phyloP scores from a whole-genome alignment of 495 filamentous ascomycete genomes.

The Cudoniella acicularis region DNA sequence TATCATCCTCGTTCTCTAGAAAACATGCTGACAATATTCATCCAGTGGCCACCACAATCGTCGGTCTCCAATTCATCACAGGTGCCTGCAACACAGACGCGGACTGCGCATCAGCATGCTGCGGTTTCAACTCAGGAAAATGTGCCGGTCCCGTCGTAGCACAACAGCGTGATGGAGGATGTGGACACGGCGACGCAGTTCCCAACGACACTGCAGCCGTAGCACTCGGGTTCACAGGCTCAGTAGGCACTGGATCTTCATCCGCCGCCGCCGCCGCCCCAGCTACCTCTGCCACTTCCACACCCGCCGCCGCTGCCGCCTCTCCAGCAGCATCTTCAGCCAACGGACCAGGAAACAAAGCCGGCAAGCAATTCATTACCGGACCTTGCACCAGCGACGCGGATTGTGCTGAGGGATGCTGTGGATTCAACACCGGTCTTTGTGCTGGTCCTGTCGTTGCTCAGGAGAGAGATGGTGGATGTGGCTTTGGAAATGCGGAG shows the following conservation, averaged over 20 bases:
- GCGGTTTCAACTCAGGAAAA: conserved; percentile 25
- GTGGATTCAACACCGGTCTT: conserved; percentile 33
- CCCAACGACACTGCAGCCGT: conserved; percentile 5
- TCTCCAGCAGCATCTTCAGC: neutral
- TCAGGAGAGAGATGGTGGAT: conserved; percentile 35
- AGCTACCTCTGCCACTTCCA: neutral
- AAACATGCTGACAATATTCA: neutral
- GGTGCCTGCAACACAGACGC: conserved; percentile 29
- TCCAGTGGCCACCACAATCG: neutral
- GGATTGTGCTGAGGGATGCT: conserved; percentile 39
- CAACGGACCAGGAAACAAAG: conserved; percentile 22
- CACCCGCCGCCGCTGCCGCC: neutral
- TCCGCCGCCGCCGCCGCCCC: neutral
- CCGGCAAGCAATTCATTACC: conserved; percentile 40
- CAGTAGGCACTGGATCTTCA: neutral
- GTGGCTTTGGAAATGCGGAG: conserved; percentile 31
- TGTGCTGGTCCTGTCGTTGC: conserved; percentile 34
- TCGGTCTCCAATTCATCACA: conserved; percentile 32
- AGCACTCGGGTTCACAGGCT: neutral
- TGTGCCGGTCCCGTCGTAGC: conserved; percentile 21
- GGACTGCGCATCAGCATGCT: conserved; percentile 32
- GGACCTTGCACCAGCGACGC: conserved; percentile 36
- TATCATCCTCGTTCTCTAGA: neutral
- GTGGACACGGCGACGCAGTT: conserved; percentile 32
- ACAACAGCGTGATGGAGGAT: conserved; percentile 30